phyloP scores from a whole-genome alignment of 768 basidiomycete genomes.

The Gymnopilus dilepis region DNA sequence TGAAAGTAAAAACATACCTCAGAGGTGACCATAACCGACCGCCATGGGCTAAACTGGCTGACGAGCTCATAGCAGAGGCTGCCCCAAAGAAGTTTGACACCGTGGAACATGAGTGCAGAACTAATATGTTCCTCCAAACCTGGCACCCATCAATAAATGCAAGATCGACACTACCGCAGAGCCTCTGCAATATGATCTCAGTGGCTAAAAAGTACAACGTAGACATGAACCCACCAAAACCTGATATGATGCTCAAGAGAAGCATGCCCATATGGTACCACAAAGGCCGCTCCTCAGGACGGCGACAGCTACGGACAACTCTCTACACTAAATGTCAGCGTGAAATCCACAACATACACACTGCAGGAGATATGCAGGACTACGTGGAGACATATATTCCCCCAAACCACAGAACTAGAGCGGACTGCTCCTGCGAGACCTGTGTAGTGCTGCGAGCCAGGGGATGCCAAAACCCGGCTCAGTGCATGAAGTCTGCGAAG shows the following conservation, averaged over 20 bases:
- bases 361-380: conserved; percentile 18
- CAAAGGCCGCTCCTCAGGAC: conserved; percentile 12
- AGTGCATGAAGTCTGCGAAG: conserved; percentile 19
- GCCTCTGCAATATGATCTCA: conserved; percentile 23
- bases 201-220: conserved; percentile 27
- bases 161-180: conserved; percentile 16
- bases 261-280: conserved; percentile 41
- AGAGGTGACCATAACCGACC: conserved; percentile 20
- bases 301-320: conserved; percentile 8
- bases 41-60: conserved; percentile 34
- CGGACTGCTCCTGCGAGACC: conserved; percentile 8
- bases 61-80: conserved; percentile 25
- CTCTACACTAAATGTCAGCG: conserved; percentile 26
- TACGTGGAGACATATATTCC: not conserved
- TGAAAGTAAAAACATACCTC: conserved; percentile 31
- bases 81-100: not conserved
- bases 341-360: conserved; percentile 16
- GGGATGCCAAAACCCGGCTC: conserved; percentile 24
- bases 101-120: conserved; percentile 5
- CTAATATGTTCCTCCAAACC: conserved; percentile 32
- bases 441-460: not conserved
- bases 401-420: not conserved
- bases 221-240: conserved; percentile 19
- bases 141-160: conserved; percentile 23
- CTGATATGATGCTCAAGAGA: not conserved